Base-by-base conservation (phyloP, 2,329 filamentous ascomycete genomes). In the Metarhizium robertsii region DNA sequence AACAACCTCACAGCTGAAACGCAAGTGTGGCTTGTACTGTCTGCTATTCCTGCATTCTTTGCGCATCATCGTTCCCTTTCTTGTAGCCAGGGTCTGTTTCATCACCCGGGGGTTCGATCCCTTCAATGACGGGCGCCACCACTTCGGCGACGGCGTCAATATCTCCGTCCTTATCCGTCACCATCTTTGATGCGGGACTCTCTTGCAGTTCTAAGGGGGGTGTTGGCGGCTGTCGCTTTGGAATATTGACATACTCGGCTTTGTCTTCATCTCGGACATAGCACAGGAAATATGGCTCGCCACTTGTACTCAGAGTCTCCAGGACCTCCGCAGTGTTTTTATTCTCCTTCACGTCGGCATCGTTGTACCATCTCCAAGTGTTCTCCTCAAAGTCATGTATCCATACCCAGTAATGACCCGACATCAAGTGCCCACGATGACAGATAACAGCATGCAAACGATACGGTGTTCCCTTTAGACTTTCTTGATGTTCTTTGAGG, bases 321-420 rank as follows among this genome's bases (percentile, higher is more conserved):
- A 94, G 85, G 45, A 96, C 88, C 52, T 86, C 81, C 16, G 77
- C 76, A 7, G 80, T 76, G 63, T 88, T 80, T 30, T 84, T 79
- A 57, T 79, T 76, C 60, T 88, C 83, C 2, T 82, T 85, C 29
- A 99, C 91, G 16, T 79, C 79, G 54, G 87, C 86, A 65, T 99
- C 94, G 67, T 99, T 99, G 76, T 96, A 99, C 65, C 89, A 90
- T 56, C 91, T 86, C 92, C 94, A 99, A 20, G 92, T 76, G 46
- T 83, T 80, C 50, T 83, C 81, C 60, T 86, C 81, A 69, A 95
- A 95, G 72, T 97, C 94, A 65, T 85, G 88, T 60, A 99, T 95
- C 80, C 92, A 96, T 48, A 96, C 90, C 86, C 90, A 96, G 73
- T 97, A 99, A 70, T 99, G 94, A 0, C 94, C 94, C 49, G 86